These are phyloP conservation scores for Alnus rubra DNA, from an alignment of 306 rosid genomes.

Conservation along the genomic window DNA sequence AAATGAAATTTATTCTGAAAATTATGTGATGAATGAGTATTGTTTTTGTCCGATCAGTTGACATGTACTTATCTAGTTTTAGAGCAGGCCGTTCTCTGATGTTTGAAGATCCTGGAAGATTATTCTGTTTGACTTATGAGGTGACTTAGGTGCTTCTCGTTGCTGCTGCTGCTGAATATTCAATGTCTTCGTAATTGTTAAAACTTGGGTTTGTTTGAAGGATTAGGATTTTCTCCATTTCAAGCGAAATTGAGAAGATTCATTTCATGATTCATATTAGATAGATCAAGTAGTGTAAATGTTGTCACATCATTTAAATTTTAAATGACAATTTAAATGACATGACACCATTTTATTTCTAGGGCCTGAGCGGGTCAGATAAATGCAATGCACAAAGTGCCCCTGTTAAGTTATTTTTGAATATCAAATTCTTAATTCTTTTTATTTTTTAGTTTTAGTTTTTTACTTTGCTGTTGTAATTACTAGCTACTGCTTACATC, in stretches of 20 bases:
- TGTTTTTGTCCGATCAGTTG: slow-evolving; percentile 25
- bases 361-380: too few species aligned
- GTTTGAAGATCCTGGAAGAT: slow-evolving; percentile 20
- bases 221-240: neutral
- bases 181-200: neutral
- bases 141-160: slow-evolving; percentile 6
- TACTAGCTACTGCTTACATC: neutral
- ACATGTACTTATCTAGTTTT: slow-evolving; percentile 29
- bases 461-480: neutral
- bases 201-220: neutral
- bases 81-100: slow-evolving; percentile 34
- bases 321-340: too few species aligned
- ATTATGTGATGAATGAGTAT: slow-evolving; percentile 38
- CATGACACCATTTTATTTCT: too few species aligned
- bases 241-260: too few species aligned
- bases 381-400: neutral
- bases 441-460: too few species aligned
- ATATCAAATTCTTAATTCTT: too few species aligned
- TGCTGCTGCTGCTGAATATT: slow-evolving; percentile 16
- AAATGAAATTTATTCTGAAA: slow-evolving; percentile 21
- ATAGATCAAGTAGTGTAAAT: too few species aligned
- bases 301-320: too few species aligned
- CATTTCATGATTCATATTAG: too few species aligned
- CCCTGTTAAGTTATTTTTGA: neutral
- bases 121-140: slow-evolving; percentile 4